A percentile compares a stretch with the other conserved stretches of the same genome.
Evolutionary conservation across 768 basidiomycete genomes (phyloP).

Genomic region (Phallus indusiatus): DNA sequence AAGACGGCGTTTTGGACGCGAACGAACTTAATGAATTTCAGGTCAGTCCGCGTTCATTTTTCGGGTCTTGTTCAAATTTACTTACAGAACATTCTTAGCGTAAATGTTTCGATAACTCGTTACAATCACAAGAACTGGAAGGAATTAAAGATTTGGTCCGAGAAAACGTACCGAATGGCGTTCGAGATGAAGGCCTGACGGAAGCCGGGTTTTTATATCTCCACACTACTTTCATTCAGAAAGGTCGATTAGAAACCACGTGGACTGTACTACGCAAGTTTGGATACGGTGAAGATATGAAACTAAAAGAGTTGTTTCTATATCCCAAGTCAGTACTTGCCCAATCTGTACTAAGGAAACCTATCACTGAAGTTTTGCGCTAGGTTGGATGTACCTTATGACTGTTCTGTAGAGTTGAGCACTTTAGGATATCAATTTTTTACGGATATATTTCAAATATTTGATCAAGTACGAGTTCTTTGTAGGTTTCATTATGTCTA

Average conservation of each 20-base stretch:
- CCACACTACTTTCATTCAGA: constrained; percentile 94
- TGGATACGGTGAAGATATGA: constrained; percentile 92
- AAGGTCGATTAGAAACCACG: constrained; percentile 90
- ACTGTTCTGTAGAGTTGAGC: constrained; percentile 92
- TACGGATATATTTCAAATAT: constrained; percentile 91
- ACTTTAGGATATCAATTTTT: constrained; percentile 95
- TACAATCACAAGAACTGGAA: constrained; percentile 89
- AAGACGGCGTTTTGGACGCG: constrained; percentile 85
- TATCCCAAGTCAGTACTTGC: constrained; percentile 63
- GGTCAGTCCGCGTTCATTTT: constrained; percentile 32
- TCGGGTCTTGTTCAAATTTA: constrained; percentile 7
- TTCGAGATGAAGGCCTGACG: constrained; percentile 74
- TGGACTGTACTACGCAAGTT: constrained; percentile 95
- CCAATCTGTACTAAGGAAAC: not conserved
- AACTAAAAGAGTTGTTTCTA: constrained; percentile 80
- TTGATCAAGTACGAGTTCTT: constrained; percentile 64
- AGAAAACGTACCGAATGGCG: constrained; percentile 64
- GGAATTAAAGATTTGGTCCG: constrained; percentile 92
- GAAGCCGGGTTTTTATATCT: constrained; percentile 91
- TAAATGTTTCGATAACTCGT: constrained; percentile 90
- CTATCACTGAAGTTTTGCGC: constrained; percentile 10
- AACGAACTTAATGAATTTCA: constrained; percentile 96
- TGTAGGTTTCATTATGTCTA: not conserved
- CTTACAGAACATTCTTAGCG: constrained; percentile 37
- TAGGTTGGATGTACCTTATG: constrained; percentile 77